Conservation (phyloP, 2,329 filamentous ascomycete species). For the Neopestalotiopsis rosae region DNA sequence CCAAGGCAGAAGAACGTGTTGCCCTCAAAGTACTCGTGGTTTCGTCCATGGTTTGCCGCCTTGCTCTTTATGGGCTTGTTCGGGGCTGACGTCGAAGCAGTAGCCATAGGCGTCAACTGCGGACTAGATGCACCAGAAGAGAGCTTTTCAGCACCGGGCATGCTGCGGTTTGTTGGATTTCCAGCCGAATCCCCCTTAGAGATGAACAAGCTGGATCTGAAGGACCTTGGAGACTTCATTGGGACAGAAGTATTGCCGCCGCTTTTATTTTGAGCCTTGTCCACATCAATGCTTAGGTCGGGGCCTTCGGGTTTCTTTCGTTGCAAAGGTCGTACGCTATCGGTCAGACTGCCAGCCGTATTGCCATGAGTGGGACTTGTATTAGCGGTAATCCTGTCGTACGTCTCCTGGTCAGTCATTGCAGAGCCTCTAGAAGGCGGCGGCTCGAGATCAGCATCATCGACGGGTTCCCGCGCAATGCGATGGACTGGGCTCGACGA, state of each 20-base stretch:
- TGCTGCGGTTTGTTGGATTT: conserved; percentile 59
- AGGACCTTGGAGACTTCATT: conserved; percentile 75
- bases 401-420: conserved; percentile 74
- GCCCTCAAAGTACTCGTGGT: conserved; percentile 91
- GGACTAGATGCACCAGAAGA: conserved; percentile 81
- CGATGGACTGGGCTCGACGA: conserved; percentile 45
- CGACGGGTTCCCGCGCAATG: conserved; percentile 37
- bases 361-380: conserved; percentile 72
- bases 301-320: conserved; percentile 47
- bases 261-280: conserved; percentile 58
- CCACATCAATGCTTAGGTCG: conserved; percentile 62
- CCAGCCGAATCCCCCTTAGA: conserved; percentile 58
- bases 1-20: conserved; percentile 91
- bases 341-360: conserved; percentile 67
- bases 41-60: conserved; percentile 62
- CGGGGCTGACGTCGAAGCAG: conserved; percentile 29
- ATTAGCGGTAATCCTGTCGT: conserved; percentile 74
- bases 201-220: conserved; percentile 76
- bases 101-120: conserved; percentile 48
- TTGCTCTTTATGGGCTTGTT: conserved; percentile 38
- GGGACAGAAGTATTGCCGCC: conserved; percentile 61
- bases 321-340: conserved; percentile 81
- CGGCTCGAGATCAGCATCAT: conserved; percentile 56
- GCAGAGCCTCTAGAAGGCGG: conserved; percentile 82
- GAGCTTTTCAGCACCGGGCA: conserved; percentile 79